Conservation (phyloP, 2,329 filamentous ascomycete species). For the Aspergillus sp. region DNA sequence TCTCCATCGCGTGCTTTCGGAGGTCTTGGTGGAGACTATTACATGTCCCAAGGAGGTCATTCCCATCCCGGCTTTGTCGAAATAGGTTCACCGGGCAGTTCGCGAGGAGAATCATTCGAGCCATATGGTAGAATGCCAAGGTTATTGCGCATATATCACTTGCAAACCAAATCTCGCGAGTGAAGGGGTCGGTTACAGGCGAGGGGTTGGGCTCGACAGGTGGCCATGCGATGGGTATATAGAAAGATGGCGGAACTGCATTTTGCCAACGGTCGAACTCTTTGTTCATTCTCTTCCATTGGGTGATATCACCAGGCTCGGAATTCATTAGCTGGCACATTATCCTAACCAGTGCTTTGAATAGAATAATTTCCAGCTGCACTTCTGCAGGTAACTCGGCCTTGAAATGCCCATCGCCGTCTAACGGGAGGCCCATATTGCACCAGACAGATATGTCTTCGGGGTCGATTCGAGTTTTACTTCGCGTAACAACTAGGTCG, state of each 20-base stretch:
- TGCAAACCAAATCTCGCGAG: constrained; percentile 16
- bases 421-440: constrained; percentile 3
- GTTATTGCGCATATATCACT: constrained; percentile 17
- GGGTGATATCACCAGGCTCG: neutral
- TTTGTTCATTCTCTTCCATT: constrained; percentile 1
- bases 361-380: neutral
- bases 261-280: constrained; percentile 2
- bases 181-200: neutral
- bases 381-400: neutral
- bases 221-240: constrained; percentile 1
- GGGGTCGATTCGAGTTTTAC: constrained; percentile 1
- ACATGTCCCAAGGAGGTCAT: neutral
- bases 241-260: neutral
- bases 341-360: constrained; percentile 3
- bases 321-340: constrained; percentile 7
- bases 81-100: constrained; percentile 6
- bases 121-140: constrained; percentile 22
- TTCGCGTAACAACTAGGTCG: neutral
- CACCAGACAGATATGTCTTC: neutral
- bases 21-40: neutral
- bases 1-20: constrained; percentile 3
- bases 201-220: neutral
- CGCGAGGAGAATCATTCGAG: constrained; percentile 15
- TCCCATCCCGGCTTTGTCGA: neutral
- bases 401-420: neutral